Base-by-base conservation (phyloP, 2,329 filamentous ascomycete genomes). In the Sphaerulina musiva region DNA sequence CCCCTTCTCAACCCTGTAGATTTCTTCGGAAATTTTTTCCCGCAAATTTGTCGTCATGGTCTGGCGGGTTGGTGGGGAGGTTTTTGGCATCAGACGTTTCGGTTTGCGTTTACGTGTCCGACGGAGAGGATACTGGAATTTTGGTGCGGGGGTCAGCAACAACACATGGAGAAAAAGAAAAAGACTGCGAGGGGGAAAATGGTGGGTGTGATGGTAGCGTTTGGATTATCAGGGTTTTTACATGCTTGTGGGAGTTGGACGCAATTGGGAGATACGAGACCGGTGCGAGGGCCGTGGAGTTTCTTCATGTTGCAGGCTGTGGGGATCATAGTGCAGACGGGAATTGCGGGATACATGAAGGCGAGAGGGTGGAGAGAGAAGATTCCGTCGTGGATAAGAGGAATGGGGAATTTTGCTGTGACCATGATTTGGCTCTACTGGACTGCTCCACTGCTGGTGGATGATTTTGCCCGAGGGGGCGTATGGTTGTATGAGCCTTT, bases 61-160 rank as follows among this genome's bases (percentile, higher is more conserved):
- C 75, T 96, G 1, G 78, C 80, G 0, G 91, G 90, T 0, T 86
- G 85, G 72, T 97, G 92, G 92, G 84, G 87, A 43, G 77, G 76
- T 20, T 92, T 83, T 78, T 96, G 92, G 92, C 92, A 97, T 69
- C 91, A 96, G 71, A 84, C 85, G 2, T 95, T 95, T 72, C 85
- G 90, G 0, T 79, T 83, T 52, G 82, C 81, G 2, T 90, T 92
- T 65, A 72, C 80, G 39, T 78, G 82, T 3, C 84, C 85, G 0
- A 73, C 78, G 0, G 70, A 69, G 1, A 80, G 74, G 63, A 62
- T 85, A 0, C 61, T 72, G 23, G 56, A 64, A 11, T 3, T 51
- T 0, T 26, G 71, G 20, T 17, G n/a, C n/a, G n/a, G n/a, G n/a
- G n/a, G n/a, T n/a, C n/a, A n/a, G n/a, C n/a, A n/a, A n/a, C n/a